Base-by-base conservation (phyloP, 1,284 basidiomycete genomes). In the Cryptococcus sp. region DNA sequence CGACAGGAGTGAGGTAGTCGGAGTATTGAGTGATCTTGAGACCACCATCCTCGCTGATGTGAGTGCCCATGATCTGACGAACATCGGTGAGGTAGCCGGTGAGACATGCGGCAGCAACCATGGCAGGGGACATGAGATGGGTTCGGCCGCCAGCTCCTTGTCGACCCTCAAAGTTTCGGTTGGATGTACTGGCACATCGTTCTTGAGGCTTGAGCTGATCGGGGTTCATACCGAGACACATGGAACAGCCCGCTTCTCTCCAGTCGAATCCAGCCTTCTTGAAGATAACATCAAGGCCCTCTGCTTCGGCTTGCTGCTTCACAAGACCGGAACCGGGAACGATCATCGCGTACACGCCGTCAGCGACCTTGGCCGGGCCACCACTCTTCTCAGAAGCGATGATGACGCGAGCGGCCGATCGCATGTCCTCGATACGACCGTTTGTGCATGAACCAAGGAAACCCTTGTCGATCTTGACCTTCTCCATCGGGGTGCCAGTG, bases 401-500 rank as follows among this genome's bases (percentile, higher is more conserved):
- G 51, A 95, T 82, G 64, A 97, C 86, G 67, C 84, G 85, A 26
- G 90, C 92, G 34, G 93, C 93, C 6, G 91, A 89, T 57, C 93
- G 89, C 58, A 97, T 82, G 78, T 97, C 93, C 78, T 97, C 93
- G 67, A 97, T 94, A 61, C 94, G 91, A 64, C 90, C 89, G 81
- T 97, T 97, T 65, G 93, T 97, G 83, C 93, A 97, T 17, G 93
- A 97, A 23, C 93, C 93, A 65, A 97, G 90, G 83, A 97, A 97
- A 41, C 94, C 87, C 79, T 96, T 97, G 83, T 96, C 91, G 64
- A 97, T 80, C 63, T 83, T 82, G 77, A 97, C 83, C 55, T 92
- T 85, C 79, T 93, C 85, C 85, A 97, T 91, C 22, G 81, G 86
- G 3, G 86, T 91, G 73, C 89, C 89, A 3, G 93, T 82, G 39